Percentiles rank a stretch among this genome's conserved stretches.
Evolutionary conservation across 768 basidiomycete species (phyloP).

Genomic region (Amanita jacksonii): DNA sequence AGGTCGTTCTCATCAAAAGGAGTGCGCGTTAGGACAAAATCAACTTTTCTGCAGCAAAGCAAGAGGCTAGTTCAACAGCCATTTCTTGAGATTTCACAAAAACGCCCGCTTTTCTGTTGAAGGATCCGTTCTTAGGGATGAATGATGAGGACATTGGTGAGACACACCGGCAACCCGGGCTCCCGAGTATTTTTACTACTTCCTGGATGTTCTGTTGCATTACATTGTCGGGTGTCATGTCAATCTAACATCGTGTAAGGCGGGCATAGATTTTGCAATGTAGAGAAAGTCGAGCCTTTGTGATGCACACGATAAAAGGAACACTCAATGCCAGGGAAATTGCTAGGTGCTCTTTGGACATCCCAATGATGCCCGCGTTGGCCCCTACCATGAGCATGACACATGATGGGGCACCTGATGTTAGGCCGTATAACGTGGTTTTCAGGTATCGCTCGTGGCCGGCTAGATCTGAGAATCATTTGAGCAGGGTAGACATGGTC

Average conservation of each 20-base stretch:
- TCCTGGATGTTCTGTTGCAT: conserved; percentile 89
- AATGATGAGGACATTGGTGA: not conserved
- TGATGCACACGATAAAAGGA: conserved; percentile 89
- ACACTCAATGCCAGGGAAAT: conserved; percentile 90
- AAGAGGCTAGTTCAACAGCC: conserved; percentile 68
- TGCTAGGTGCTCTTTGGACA: conserved; percentile 95
- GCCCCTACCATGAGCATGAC: conserved; percentile 91
- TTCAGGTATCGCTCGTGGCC: conserved; percentile 91
- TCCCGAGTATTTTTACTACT: conserved; percentile 83
- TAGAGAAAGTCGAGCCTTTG: conserved; percentile 56
- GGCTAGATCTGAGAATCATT: conserved; percentile 64
- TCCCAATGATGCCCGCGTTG: conserved; percentile 85
- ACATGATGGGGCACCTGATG: conserved; percentile 88
- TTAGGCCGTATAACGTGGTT: conserved; percentile 92
- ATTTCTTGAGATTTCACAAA: conserved; percentile 77
- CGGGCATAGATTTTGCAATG: not conserved
- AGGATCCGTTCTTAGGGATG: not conserved
- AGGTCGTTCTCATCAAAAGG: conserved; percentile 7
- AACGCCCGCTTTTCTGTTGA: conserved; percentile 63
- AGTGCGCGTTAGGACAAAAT: conserved; percentile 9
- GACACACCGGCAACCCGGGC: conserved; percentile 81
- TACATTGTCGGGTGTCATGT: conserved; percentile 94
- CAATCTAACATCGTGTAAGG: conserved; percentile 44
- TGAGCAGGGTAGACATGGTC: not conserved
- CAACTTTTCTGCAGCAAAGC: conserved; percentile 67